Conservation (phyloP, 2,329 filamentous ascomycete genomes). For the Sclerotinia nivalis region DNA sequence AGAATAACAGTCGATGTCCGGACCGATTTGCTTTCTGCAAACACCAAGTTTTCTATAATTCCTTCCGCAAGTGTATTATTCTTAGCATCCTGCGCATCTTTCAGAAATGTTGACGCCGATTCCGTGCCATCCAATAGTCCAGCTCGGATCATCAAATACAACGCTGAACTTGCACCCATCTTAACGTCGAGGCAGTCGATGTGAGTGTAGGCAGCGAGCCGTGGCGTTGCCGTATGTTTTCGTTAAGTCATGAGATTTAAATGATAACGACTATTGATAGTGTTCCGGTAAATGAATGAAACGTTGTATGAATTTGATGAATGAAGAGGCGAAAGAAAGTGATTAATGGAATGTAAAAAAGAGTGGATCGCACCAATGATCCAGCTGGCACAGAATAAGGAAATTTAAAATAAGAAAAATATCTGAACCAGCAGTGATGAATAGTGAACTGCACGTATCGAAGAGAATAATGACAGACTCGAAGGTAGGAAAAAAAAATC, state of each 20-base stretch:
- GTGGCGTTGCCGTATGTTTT: conserved; percentile 36
- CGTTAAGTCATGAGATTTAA: conserved; percentile 41
- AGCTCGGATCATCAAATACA: conserved; percentile 33
- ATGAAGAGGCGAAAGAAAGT: conserved; percentile 16
- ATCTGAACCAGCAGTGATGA: conserved; percentile 42
- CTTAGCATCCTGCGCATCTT: conserved; percentile 24
- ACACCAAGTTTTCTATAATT: conserved; percentile 39
- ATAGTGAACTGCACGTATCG: conserved; percentile 34
- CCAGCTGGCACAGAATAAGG: conserved; percentile 37
- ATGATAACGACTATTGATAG: conserved; percentile 23
- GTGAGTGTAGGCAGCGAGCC: conserved; percentile 37
- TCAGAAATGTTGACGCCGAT: conserved; percentile 18
- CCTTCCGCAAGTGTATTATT: conserved; percentile 25
- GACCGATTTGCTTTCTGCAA: conserved; percentile 51
- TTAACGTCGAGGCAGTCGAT: conserved; percentile 27
- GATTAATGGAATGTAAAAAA: conserved; percentile 25
- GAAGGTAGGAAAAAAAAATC: conserved; percentile 28
- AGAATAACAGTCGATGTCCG: conserved; percentile 63
- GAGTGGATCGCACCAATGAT: conserved; percentile 36
- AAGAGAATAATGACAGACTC: conserved; percentile 36
- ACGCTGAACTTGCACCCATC: conserved; percentile 34
- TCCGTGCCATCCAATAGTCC: conserved; percentile 20
- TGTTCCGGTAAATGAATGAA: conserved; percentile 27
- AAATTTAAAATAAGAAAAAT: conserved; percentile 32
- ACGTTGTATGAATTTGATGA: conserved; percentile 24